Base-by-base conservation (phyloP, 2,329 filamentous ascomycete genomes). In the Trichophyton mentagrophytes region DNA sequence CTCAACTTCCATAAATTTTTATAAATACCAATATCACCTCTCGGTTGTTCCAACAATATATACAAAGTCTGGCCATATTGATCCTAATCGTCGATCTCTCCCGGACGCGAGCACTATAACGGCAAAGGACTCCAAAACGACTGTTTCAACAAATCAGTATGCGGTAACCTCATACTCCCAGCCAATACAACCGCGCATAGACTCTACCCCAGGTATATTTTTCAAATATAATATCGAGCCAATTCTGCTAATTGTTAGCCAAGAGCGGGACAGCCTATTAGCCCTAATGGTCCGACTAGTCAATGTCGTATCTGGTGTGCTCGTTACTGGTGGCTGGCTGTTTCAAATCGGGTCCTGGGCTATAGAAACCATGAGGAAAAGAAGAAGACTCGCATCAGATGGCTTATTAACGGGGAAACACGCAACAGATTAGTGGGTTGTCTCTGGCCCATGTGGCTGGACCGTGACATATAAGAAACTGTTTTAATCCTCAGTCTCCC, bases 191-290 rank as follows among this genome's bases (percentile, higher is more conserved):
- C 87, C 95, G 68, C 84, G 79, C 67, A 70, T 71, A 0, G 68
- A 71, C 64, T 77, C 78, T 62, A 83, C 96, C 0, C 93, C 93
- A 0, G 93, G 93, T 36, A 85, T 99, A 64, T 99, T 97, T 72
- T 89, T 99, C 82, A 99, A 97, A 78, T 99, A 95, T 76, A 92
- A 97, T 72, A 96, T 99, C 67, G 93, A 99, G 79, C 93, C 93
- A 1, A 91, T 99, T 68, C 78, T 93, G 72, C 79, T 99, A 59
- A 86, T 87, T 30, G 86, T 99, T 47, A 86, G 87, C 64, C 92
- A 97, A 77, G 84, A 85, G 69, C 84, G 90, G 69, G 85, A 86
- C 61, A 81, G 88, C 49, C 78, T 96, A 62, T 75, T 96, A 65
- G 79, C 82, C 25, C 83, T 99, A 67, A 63, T 91, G 51, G 81